Evolutionary conservation across 2,329 filamentous ascomycete genomes (phyloP).

Genomic region (Graphium sp.): DNA sequence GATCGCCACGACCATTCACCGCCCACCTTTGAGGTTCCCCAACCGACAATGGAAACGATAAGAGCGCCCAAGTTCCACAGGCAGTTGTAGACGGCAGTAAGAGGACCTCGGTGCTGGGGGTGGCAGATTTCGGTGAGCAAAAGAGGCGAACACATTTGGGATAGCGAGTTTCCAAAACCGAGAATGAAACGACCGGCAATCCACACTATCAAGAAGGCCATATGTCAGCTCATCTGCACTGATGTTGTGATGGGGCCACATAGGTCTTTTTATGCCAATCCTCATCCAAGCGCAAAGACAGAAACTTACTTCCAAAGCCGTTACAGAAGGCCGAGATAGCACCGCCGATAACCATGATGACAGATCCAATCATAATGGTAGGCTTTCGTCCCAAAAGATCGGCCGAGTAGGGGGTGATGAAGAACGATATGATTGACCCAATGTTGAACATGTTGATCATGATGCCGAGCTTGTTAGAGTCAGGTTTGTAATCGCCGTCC

Average conservation of each 20-base stretch:
- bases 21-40: conserved; percentile 40
- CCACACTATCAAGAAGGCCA: conserved; percentile 13
- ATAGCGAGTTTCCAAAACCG: conserved; percentile 50
- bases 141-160: conserved; percentile 46
- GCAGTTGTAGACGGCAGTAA: conserved; percentile 52
- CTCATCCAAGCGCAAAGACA: too few relatives aligned
- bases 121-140: conserved; percentile 51
- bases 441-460: conserved; percentile 35
- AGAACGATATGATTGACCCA: conserved; percentile 27
- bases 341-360: conserved; percentile 27
- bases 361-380: conserved; percentile 23
- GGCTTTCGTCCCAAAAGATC: conserved; percentile 23
- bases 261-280: too few relatives aligned
- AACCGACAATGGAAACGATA: conserved; percentile 45
- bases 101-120: conserved; percentile 47
- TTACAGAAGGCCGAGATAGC: conserved; percentile 23
- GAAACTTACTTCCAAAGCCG: conserved; percentile 21
- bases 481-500: conserved; percentile 3
- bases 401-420: conserved; percentile 26
- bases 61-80: conserved; percentile 45
- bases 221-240: background rate
- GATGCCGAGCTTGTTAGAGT: conserved; percentile 26
- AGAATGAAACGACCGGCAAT: conserved; percentile 20
- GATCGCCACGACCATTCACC: conserved; percentile 52
- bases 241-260: background rate